A percentile compares a stretch with the other conserved stretches of the same genome.
Evolutionary conservation across 75 land plant genomes (phyloP).

Genomic region (Azolla pinnata): DNA sequence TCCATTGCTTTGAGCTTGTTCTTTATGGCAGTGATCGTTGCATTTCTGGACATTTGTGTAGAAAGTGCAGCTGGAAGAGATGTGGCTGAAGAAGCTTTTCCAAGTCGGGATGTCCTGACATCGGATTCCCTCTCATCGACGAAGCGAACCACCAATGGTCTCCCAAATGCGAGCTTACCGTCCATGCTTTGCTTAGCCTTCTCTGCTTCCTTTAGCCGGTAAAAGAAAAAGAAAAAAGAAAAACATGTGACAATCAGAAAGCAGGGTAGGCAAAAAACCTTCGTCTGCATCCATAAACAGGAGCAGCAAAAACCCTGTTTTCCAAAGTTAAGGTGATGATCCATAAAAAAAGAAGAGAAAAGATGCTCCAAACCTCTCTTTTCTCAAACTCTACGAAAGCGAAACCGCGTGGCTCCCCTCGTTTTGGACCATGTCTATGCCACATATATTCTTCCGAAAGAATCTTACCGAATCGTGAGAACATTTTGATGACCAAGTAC

Average conservation of each 20-base stretch:
- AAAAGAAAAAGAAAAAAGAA: constrained; percentile 18
- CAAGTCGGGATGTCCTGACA: constrained; percentile 9
- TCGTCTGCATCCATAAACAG: too few species aligned
- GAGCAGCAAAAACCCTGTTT: too few species aligned
- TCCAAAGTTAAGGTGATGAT: too few species aligned
- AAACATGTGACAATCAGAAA: constrained; percentile 35
- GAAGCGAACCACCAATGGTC: constrained; percentile 64
- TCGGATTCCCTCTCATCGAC: constrained; percentile 35
- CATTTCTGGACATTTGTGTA: constrained; percentile 26
- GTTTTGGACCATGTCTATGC: constrained; percentile 64
- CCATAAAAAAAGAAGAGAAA: too few species aligned
- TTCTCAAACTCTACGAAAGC: constrained; percentile 53
- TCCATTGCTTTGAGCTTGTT: constrained; percentile 57
- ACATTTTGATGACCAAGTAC: constrained; percentile 55
- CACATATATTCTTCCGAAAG: constrained; percentile 51
- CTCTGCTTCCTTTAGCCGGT: constrained; percentile 78
- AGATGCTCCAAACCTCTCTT: constrained; percentile 43
- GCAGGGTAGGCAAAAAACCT: constrained; percentile 6
- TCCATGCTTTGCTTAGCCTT: constrained; percentile 56
- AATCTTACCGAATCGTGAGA: constrained; percentile 71
- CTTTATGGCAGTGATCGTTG: constrained; percentile 60
- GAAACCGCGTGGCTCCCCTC: constrained; percentile 73
- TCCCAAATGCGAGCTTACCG: constrained; percentile 57
- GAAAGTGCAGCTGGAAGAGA: constrained; percentile 8
- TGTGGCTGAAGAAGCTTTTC: constrained; percentile 8